Base-by-base conservation (phyloP, 495 filamentous ascomycete genomes). In the Penicillium longicatenatum region DNA sequence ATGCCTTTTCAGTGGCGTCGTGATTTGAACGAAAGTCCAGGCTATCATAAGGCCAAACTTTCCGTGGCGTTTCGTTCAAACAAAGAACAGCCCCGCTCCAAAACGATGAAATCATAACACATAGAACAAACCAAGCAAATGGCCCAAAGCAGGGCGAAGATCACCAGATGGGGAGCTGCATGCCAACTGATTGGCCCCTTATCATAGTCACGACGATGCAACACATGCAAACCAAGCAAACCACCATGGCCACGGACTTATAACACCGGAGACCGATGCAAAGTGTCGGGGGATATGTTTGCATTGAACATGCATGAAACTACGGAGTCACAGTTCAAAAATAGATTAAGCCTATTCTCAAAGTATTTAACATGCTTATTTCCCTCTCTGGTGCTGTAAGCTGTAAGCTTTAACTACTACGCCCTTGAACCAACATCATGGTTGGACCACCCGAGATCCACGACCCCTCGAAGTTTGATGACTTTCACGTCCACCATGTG, bases 401-500 rank as follows among this genome's bases (percentile, higher is more conserved):
- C n/a, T 2, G 6, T 31, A 31, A 4, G 6, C 10, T 4, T 33
- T 9, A 35, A 11, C 31, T 35, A 14, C 2, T 0, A n/a, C 10
- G 12, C 9, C 1, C 4, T 35, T 2, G 12, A 48, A 8, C 22
- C 12, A 20, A 8, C 49, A 37, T 33, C 49, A 51, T 51, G 17
- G 29, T 21, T 19, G 49, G 0, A 30, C 22, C 29, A 21, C 26
- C 39, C 17, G 6, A 49, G 35, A 46, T 39, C 6, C 57, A 42
- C 41, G 45, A 59, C 26, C 51, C 24, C 11, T 20, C 33, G 4
- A 50, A 50, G 20, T 54, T 54, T 45, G 21, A 50, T 20, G 57
- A 59, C 22, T 59, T 54, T 20, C 33, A 54, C 31, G 21, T 55
- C 20, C 51, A 59, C 24, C 41, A 59, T 21, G 21, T 24, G 19